These are phyloP conservation scores for Nakazawaea anatomiae DNA, from an alignment of 805 yeast genomes.

Conservation along the genomic window DNA sequence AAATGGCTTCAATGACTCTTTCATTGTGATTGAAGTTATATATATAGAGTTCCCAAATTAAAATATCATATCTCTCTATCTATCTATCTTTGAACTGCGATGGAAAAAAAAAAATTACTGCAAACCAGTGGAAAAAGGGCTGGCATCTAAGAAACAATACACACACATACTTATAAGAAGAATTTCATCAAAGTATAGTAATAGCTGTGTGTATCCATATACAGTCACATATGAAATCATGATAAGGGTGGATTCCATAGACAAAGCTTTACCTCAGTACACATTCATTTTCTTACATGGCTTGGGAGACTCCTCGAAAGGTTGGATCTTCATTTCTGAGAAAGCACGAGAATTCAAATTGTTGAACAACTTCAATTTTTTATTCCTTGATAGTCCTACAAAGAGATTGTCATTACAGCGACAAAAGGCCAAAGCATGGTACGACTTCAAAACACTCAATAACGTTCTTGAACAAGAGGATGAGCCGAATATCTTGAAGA, in stretches of 20 bases:
- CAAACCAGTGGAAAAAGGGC: no score
- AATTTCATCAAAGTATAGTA: no score
- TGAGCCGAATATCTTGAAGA: constrained; percentile 6
- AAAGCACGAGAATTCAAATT: constrained; percentile 9
- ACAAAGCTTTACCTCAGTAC: constrained; percentile 6
- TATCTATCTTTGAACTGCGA: no score
- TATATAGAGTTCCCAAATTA: no score
- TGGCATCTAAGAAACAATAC: no score
- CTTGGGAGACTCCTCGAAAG: constrained; percentile 10
- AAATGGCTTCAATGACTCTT: constrained; percentile 55
- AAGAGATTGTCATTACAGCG: constrained; percentile 8
- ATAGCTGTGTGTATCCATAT: no score
- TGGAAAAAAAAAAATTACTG: no score
- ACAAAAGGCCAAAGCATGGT: constrained; percentile 10
- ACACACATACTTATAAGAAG: no score
- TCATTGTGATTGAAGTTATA: constrained; percentile 15
- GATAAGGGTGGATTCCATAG: constrained; percentile 10
- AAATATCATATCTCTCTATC: no score
- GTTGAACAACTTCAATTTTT: constrained; percentile 10
- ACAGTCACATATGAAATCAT: neutral
- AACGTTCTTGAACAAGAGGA: constrained; percentile 10
- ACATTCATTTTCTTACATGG: constrained; percentile 11
- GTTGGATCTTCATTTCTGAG: constrained; percentile 10
- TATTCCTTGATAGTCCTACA: constrained; percentile 10
- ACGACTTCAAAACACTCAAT: constrained; percentile 9